Conservation (phyloP, 179 eudicot genomes). For the Kewa caespitosa region DNA sequence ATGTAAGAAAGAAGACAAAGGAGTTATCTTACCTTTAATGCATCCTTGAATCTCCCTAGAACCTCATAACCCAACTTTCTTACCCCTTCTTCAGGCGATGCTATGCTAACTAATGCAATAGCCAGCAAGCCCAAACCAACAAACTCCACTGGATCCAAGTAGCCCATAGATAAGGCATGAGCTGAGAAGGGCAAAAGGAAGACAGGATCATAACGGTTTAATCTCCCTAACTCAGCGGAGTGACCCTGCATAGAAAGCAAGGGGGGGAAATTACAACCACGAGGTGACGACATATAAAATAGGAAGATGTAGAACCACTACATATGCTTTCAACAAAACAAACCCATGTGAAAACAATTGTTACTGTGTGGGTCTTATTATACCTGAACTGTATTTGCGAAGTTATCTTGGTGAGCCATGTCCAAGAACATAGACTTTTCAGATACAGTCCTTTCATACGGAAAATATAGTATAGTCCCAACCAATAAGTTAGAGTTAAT, state of each 20-base stretch:
- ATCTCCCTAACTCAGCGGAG: constrained; percentile 29
- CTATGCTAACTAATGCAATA: constrained; percentile 75
- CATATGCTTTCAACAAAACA: neutral
- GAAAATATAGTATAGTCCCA: constrained; percentile 69
- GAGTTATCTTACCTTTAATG: constrained; percentile 61
- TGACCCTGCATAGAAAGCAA: constrained; percentile 38
- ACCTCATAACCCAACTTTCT: constrained; percentile 86
- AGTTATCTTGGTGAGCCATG: constrained; percentile 28
- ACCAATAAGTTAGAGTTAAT: constrained; percentile 75
- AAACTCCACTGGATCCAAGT: constrained; percentile 80
- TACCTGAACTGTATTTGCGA: constrained; percentile 48
- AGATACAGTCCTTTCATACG: constrained; percentile 44
- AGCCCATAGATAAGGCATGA: constrained; percentile 72
- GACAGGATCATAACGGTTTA: constrained; percentile 72
- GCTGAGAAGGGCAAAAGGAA: constrained; percentile 75
- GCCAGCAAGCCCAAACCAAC: constrained; percentile 92
- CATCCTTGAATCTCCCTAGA: constrained; percentile 68
- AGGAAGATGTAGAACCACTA: neutral
- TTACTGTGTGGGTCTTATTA: constrained; percentile 8
- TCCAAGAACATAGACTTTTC: constrained; percentile 27
- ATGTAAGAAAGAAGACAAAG: constrained; percentile 6
- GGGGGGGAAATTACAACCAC: neutral
- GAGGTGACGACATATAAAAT: neutral
- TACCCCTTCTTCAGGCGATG: constrained; percentile 68
- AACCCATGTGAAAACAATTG: neutral